Percentiles rank a stretch among this genome's conserved stretches.
phyloP scores from a whole-genome alignment of 768 basidiomycete genomes.

The Gymnopilus dilepis region DNA sequence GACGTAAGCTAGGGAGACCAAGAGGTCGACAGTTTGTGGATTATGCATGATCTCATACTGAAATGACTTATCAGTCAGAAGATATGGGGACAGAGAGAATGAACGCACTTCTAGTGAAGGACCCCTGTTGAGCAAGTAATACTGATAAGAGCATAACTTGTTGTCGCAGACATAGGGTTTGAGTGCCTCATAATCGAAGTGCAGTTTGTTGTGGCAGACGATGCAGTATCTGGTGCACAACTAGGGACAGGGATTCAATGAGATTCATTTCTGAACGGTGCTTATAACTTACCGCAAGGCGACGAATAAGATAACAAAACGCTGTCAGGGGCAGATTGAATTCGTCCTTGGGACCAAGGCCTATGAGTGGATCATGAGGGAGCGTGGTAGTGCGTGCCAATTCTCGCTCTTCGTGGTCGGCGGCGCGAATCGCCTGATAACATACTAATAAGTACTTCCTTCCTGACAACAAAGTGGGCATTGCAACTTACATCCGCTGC shows the following conservation, averaged over 20 bases:
- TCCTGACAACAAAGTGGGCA: neutral
- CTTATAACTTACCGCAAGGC: constrained; percentile 54
- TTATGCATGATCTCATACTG: constrained; percentile 77
- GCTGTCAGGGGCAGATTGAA: constrained; percentile 69
- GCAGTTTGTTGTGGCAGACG: constrained; percentile 71
- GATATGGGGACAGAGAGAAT: constrained; percentile 3
- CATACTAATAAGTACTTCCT: neutral
- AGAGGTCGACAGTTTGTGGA: constrained; percentile 66
- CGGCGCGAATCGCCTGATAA: constrained; percentile 40
- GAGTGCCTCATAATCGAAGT: constrained; percentile 58
- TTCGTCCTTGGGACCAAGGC: constrained; percentile 34
- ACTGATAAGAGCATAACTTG: constrained; percentile 72
- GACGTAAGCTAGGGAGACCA: constrained; percentile 65
- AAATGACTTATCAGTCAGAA: constrained; percentile 23
- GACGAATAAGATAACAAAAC: constrained; percentile 68
- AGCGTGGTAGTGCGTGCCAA: constrained; percentile 47
- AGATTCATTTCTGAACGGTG: neutral
- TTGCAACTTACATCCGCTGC: constrained; percentile 36
- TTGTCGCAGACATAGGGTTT: constrained; percentile 77
- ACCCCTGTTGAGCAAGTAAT: constrained; percentile 66
- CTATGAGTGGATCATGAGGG: constrained; percentile 60
- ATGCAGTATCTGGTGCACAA: constrained; percentile 73
- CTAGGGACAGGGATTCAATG: constrained; percentile 33
- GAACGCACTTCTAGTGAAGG: constrained; percentile 67
- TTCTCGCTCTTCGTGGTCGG: constrained; percentile 50